These are phyloP conservation scores for Gracilaria gracilis DNA, from an alignment of 23 red algal genomes.

Conservation along the genomic window DNA sequence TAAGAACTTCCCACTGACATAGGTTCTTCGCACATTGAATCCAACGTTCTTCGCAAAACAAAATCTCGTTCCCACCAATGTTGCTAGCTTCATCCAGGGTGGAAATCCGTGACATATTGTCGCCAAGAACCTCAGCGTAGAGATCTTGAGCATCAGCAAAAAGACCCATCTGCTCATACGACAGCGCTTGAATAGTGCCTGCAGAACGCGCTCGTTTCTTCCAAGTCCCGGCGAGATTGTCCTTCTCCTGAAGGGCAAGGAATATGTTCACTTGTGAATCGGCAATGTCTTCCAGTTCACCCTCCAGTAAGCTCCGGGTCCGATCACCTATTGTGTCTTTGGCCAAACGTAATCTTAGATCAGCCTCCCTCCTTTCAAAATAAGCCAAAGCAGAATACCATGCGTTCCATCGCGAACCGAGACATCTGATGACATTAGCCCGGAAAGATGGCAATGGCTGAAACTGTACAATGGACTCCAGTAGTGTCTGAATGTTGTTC, in stretches of 20 bases:
- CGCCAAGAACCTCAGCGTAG: conserved; percentile 66
- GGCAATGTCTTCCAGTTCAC: conserved; percentile 77
- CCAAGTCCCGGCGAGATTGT: conserved; percentile 78
- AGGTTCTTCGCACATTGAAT: conserved; percentile 91
- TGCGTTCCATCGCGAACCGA: conserved; percentile 84
- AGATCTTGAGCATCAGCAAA: conserved; percentile 71
- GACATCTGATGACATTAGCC: conserved; percentile 59
- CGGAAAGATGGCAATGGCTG: conserved; percentile 53
- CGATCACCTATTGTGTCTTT: background rate
- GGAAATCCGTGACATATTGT: conserved; percentile 5
- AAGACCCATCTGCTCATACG: conserved; percentile 77
- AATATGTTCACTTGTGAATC: conserved; percentile 81
- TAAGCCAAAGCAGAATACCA: conserved; percentile 77
- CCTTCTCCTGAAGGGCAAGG: conserved; percentile 76
- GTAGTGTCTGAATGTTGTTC: conserved; percentile 74
- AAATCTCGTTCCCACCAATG: conserved; percentile 37
- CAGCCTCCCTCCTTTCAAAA: conserved; percentile 58
- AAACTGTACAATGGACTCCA: conserved; percentile 69
- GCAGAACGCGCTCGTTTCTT: conserved; percentile 55
- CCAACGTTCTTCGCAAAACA: conserved; percentile 92
- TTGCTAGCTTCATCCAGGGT: background rate
- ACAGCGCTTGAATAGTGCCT: conserved; percentile 49
- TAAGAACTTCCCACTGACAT: conserved; percentile 96
- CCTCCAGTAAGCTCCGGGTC: conserved; percentile 9
- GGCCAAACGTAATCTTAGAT: conserved; percentile 2